Percentiles rank a stretch among this genome's conserved stretches.
Conservation (phyloP, 2,329 filamentous ascomycete species). For the Blastomyces parvus region DNA sequence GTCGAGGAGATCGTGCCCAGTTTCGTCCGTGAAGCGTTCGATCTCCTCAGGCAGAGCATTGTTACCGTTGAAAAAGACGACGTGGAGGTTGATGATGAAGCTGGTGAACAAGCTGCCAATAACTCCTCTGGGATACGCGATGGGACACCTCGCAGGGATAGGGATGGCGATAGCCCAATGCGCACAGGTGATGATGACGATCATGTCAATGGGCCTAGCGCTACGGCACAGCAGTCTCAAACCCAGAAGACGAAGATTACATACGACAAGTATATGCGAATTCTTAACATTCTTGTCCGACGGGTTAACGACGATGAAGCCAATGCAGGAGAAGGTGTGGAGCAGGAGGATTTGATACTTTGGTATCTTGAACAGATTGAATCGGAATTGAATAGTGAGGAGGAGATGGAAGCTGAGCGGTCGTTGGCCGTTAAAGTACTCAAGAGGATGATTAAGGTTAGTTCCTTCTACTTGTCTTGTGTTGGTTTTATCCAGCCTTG, state of each 20-base stretch:
- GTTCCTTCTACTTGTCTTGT: constrained; percentile 23
- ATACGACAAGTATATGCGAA: constrained; percentile 87
- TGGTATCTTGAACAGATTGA: constrained; percentile 95
- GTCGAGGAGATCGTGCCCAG: constrained; percentile 75
- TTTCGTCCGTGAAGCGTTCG: constrained; percentile 87
- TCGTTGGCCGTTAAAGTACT: constrained; percentile 72
- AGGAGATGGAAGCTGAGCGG: constrained; percentile 69
- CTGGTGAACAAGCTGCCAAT: constrained; percentile 40
- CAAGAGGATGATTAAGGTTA: constrained; percentile 91
- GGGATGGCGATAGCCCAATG: constrained; percentile 46
- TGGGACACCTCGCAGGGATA: constrained; percentile 33
- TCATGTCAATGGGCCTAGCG: constrained; percentile 10
- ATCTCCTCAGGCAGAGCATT: constrained; percentile 84
- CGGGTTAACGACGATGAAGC: constrained; percentile 76
- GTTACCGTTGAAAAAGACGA: constrained; percentile 98
- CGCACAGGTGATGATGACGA: constrained; percentile 44
- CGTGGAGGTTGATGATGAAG: constrained; percentile 80
- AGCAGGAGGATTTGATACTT: constrained; percentile 67
- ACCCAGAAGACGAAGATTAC: constrained; percentile 75
- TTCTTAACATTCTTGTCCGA: constrained; percentile 76
- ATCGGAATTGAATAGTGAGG: constrained; percentile 66
- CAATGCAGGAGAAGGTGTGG: constrained; percentile 67
- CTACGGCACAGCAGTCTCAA: constrained; percentile 28
- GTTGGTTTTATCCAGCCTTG: neutral
- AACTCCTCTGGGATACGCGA: constrained; percentile 36